phyloP scores from a whole-genome alignment of 805 yeast genomes.

The Candida boleticola region DNA sequence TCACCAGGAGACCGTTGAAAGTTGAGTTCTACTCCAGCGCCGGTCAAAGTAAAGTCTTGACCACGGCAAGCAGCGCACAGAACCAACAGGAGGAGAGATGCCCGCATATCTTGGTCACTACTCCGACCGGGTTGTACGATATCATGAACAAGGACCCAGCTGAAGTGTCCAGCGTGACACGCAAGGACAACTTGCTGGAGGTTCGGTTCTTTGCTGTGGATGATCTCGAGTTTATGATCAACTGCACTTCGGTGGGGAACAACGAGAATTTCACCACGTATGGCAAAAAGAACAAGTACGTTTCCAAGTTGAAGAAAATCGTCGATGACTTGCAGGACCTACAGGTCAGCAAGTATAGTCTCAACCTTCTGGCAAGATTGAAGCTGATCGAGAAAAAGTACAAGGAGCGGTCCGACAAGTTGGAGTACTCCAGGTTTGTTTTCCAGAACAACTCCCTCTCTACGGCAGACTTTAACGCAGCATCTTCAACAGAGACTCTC shows the following conservation, averaged over 20 bases:
- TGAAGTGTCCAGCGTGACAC: background rate
- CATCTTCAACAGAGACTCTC: too few species aligned
- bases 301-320: constrained; percentile 10
- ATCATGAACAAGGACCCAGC: constrained; percentile 3
- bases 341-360: constrained; percentile 9
- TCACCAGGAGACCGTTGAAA: constrained; percentile 15
- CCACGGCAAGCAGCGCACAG: constrained; percentile 1
- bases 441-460: constrained; percentile 7
- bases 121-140: constrained; percentile 11
- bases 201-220: constrained; percentile 22
- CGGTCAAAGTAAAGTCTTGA: constrained; percentile 1
- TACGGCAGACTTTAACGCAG: background rate
- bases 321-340: constrained; percentile 13
- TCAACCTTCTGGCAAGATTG: constrained; percentile 8
- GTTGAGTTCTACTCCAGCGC: constrained; percentile 12
- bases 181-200: background rate
- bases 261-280: constrained; percentile 4
- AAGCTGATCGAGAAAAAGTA: constrained; percentile 1
- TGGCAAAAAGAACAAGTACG: constrained; percentile 15
- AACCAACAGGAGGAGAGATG: background rate
- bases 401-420: background rate
- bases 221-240: constrained; percentile 16
- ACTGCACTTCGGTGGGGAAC: constrained; percentile 12
- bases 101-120: constrained; percentile 21
- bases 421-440: constrained; percentile 7